phyloP scores from a whole-genome alignment of 805 yeast species.

The Hanseniaspora valbyensis region DNA sequence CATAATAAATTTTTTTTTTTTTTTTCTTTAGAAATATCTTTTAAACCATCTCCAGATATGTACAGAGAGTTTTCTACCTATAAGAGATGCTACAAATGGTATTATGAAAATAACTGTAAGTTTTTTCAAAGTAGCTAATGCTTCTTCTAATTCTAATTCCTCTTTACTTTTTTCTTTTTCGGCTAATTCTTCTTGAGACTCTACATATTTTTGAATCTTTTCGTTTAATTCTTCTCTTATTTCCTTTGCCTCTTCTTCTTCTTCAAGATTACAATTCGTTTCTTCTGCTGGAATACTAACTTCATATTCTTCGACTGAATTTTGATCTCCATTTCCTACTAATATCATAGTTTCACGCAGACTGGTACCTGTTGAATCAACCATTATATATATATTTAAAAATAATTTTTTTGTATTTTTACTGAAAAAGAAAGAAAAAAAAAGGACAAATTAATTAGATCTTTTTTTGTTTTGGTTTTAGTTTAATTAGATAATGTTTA shows the following conservation, averaged over 20 bases:
- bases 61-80: slow-evolving; percentile 7
- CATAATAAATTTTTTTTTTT: too few species aligned
- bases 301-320: background rate
- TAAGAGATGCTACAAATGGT: slow-evolving; percentile 3
- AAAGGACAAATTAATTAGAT: too few species aligned
- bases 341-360: background rate
- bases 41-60: slow-evolving; percentile 6
- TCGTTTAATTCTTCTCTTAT: background rate
- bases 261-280: too few species aligned
- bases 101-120: slow-evolving; percentile 1
- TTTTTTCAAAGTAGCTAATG: background rate
- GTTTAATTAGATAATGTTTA: too few species aligned
- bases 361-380: background rate
- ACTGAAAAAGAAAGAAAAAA: too few species aligned
- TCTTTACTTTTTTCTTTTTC: background rate
- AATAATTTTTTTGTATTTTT: too few species aligned
- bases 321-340: background rate
- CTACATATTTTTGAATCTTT: background rate
- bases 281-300: background rate
- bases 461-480: too few species aligned
- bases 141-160: slow-evolving; percentile 4
- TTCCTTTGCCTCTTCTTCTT: background rate
- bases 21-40: background rate
- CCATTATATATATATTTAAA: background rate
- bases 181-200: background rate